Percentiles rank a stretch among this genome's conserved stretches.
These are phyloP conservation scores for Xanthoceras sorbifolium DNA, from an alignment of 345 rosid genomes.

Conservation along the genomic window DNA sequence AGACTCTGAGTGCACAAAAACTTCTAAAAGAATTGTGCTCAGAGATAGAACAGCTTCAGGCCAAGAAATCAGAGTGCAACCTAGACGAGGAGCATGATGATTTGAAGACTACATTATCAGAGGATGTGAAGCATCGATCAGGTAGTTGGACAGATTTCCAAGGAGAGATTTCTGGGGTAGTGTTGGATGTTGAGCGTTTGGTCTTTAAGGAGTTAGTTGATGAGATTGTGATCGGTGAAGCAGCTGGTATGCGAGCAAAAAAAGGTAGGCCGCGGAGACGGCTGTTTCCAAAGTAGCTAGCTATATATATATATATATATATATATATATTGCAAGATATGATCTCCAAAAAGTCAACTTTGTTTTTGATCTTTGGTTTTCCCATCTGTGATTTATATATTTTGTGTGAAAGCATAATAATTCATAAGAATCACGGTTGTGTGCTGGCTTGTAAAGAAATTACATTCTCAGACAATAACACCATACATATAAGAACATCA, in stretches of 20 bases:
- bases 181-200: conserved; percentile 73
- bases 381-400: not conserved
- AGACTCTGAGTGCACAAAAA: conserved; percentile 70
- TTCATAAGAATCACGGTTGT: conserved; percentile 18
- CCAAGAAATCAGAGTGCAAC: conserved; percentile 43
- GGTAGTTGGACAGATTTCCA: conserved; percentile 68
- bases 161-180: conserved; percentile 55
- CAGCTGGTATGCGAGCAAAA: conserved; percentile 39
- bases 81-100: conserved; percentile 63
- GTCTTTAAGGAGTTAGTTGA: conserved; percentile 83
- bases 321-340: too few species aligned
- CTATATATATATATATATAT: too few species aligned
- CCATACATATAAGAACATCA: conserved; percentile 22
- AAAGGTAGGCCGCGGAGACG: conserved; percentile 55
- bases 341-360: not conserved
- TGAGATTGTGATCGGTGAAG: conserved; percentile 64
- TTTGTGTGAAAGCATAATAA: conserved; percentile 24
- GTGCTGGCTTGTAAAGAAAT: conserved; percentile 28
- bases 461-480: conserved; percentile 29
- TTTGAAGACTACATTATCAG: conserved; percentile 53
- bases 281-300: conserved; percentile 52
- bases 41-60: conserved; percentile 61
- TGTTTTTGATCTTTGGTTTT: not conserved
- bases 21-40: conserved; percentile 74
- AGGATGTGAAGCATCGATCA: conserved; percentile 65